Evolutionary conservation across 192 early-diverging fungal genomes (phyloP).

Genomic region (Coemansia sp.): DNA sequence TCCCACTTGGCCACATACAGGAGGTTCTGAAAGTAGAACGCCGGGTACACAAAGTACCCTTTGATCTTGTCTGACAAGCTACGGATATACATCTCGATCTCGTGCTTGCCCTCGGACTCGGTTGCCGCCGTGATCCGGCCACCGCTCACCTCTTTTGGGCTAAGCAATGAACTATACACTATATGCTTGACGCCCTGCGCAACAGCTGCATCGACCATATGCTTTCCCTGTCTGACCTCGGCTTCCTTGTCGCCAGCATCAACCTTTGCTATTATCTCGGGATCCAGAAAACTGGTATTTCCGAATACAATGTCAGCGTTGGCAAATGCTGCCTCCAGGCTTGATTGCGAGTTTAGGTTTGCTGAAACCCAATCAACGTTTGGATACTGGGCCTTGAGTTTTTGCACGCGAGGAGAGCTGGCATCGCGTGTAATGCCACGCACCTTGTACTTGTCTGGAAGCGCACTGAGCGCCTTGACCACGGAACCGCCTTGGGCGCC

Average conservation of each 20-base stretch:
- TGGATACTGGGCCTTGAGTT: not conserved
- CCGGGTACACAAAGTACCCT: slow-evolving; percentile 1
- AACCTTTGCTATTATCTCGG: slow-evolving; percentile 1
- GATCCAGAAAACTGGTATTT: slow-evolving; percentile 7
- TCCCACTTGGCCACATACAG: not conserved
- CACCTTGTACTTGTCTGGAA: slow-evolving; percentile 2
- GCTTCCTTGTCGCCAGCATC: slow-evolving; percentile 3
- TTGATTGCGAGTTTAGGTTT: not conserved
- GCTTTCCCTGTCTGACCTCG: slow-evolving; percentile 5
- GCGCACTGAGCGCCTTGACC: not conserved
- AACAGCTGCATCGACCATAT: slow-evolving; percentile 9
- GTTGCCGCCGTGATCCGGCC: slow-evolving; percentile 1
- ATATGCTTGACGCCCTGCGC: slow-evolving; percentile 3
- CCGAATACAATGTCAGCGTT: slow-evolving; percentile 6
- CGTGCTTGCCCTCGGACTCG: slow-evolving; percentile 5
- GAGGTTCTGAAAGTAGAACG: slow-evolving; percentile 4
- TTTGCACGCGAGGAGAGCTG: not conserved
- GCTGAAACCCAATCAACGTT: slow-evolving; percentile 6
- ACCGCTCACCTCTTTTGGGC: not conserved
- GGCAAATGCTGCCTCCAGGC: not conserved
- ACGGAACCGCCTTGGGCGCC: slow-evolving; percentile 14
- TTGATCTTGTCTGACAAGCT: not conserved
- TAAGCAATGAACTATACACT: slow-evolving; percentile 1
- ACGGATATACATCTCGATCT: slow-evolving; percentile 5
- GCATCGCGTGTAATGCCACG: slow-evolving; percentile 10